Evolutionary conservation across 441 rosid genomes (phyloP), one percentile per base, ranked within the genome.

Genomic region (Adansonia gregorii): DNA sequence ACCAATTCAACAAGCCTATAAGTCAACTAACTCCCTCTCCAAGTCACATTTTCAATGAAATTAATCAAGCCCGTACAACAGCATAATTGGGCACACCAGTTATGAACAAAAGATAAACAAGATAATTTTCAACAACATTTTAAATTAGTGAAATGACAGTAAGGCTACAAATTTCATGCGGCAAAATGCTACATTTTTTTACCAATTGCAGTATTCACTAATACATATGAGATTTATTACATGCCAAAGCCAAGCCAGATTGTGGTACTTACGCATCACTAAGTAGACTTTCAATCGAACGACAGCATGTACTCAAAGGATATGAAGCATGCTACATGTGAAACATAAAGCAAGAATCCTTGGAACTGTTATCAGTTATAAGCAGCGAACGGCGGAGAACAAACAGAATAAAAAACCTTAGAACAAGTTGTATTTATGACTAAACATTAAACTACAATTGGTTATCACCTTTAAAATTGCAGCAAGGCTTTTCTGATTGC

Each of bases 381-480:
- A 31, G 39, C 72, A 67, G 24, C 52, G 19, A 67, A 69, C 56
- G 55, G 72, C 74, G 24, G 27, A 65, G 56, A 39, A 27, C 6
- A 2, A 51, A 49, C 31, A 35, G 55, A 60, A 69, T 39, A 51
- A 31, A 31, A 79, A 49, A 6, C 46, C 46, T 72, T 19, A 48
- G 2, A n/a, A 58, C 52, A 41, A 64, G 35, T 9, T 19, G 49
- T 1, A 35, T 59, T 39, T 0, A 78, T 10, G 17, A 75, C 46
- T 8, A 27, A 52, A 20, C 0, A 20, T 4, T 52, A 66, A 48
- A 67, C 43, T 35, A 73, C 24, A 6, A 45, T 31, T 22, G 75
- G 46, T 51, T 78, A 78, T 49, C 80, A 95, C 99, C 98, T 94
- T 97, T 87, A 93, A 87, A 72, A 93, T 89, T 75, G 90, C 98